Evolutionary conservation across 129 eudicot genomes (phyloP).

Genomic region (Calendula officinalis): DNA sequence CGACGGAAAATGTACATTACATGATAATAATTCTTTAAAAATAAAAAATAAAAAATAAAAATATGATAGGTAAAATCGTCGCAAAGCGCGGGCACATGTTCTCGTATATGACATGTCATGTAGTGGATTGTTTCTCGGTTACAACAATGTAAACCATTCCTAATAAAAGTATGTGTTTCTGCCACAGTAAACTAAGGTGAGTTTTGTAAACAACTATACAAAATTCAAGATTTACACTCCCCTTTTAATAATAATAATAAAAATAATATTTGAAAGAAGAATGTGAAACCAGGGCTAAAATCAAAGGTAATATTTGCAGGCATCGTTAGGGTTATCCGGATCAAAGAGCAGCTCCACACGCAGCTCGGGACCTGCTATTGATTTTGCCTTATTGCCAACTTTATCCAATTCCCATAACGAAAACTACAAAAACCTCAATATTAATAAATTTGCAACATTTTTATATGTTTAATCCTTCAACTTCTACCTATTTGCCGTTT

Average conservation of each 20-base stretch:
- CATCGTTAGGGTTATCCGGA: conserved; percentile 29
- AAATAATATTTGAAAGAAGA: not conserved
- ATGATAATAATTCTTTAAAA: no score
- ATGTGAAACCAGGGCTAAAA: conserved; percentile 26
- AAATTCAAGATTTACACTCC: conserved; percentile 22
- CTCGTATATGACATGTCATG: not conserved
- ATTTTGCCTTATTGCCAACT: conserved; percentile 53
- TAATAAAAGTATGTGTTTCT: conserved; percentile 1
- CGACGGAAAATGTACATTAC: no score
- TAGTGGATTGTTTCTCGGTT: not conserved
- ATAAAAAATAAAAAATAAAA: no score
- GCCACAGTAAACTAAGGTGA: conserved; percentile 13
- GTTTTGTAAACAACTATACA: conserved; percentile 12
- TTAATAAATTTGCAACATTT: not conserved
- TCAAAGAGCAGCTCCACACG: conserved; percentile 66
- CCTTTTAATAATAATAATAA: not conserved
- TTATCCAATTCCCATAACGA: conserved; percentile 59
- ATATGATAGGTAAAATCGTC: no score
- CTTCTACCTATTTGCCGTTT: no score
- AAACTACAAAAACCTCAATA: conserved; percentile 39
- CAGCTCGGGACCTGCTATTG: conserved; percentile 67
- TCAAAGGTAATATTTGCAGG: conserved; percentile 20
- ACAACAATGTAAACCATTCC: not conserved
- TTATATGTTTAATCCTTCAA: no score
- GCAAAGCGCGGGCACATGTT: no score